Conservation (phyloP, 768 basidiomycete species). For the Hortiboletus campestris region DNA sequence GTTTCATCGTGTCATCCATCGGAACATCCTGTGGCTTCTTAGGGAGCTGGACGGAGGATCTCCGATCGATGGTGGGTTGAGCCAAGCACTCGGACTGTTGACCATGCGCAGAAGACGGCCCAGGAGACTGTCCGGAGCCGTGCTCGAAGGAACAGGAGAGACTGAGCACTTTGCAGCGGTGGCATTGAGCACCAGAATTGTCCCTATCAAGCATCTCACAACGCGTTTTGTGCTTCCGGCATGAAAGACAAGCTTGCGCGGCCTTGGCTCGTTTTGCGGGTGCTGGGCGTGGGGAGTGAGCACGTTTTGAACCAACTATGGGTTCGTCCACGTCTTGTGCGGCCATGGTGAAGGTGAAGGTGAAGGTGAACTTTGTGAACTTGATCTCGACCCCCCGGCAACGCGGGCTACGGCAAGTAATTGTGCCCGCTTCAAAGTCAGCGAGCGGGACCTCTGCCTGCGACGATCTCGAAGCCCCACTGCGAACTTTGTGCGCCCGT, state of each 20-base stretch:
- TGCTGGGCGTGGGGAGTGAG: slow-evolving; percentile 28
- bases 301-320: slow-evolving; percentile 28
- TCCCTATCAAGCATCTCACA: slow-evolving; percentile 49
- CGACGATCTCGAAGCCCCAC: slow-evolving; percentile 5
- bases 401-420: slow-evolving; percentile 5
- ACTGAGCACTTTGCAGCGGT: slow-evolving; percentile 49
- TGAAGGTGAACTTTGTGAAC: not conserved
- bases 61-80: slow-evolving; percentile 23
- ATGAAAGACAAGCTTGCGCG: slow-evolving; percentile 44
- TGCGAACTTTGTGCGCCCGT: not conserved
- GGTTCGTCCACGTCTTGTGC: slow-evolving; percentile 21
- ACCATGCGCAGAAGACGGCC: slow-evolving; percentile 15
- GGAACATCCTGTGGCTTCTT: slow-evolving; percentile 21
- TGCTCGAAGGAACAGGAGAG: slow-evolving; percentile 48
- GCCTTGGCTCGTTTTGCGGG: slow-evolving; percentile 42
- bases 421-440: slow-evolving; percentile 29
- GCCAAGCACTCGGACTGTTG: slow-evolving; percentile 21
- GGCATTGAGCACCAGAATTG: slow-evolving; percentile 39
- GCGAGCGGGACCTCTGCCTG: slow-evolving; percentile 3
- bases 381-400: slow-evolving; percentile 12
- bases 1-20: slow-evolving; percentile 23
- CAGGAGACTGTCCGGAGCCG: slow-evolving; percentile 14
- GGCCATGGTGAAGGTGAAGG: slow-evolving; percentile 14
- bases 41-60: slow-evolving; percentile 19
- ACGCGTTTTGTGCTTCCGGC: slow-evolving; percentile 48